phyloP scores from a whole-genome alignment of 2,329 filamentous ascomycete species.

The Cephalotrichum gorgonifer region DNA sequence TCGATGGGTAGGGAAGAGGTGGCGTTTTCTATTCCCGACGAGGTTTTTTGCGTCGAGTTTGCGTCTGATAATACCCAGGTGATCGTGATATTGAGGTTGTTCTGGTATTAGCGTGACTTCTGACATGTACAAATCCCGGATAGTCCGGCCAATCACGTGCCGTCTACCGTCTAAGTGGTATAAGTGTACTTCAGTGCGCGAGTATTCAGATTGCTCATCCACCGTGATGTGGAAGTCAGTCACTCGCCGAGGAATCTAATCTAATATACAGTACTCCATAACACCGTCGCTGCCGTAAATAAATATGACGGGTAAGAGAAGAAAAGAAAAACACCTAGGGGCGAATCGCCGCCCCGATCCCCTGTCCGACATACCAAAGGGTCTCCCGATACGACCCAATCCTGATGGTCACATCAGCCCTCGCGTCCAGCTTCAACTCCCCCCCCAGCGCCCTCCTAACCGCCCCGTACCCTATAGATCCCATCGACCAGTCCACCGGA shows the following conservation, averaged over 20 bases:
- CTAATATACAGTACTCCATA: neutral
- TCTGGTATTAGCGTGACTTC: neutral
- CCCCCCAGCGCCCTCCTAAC: constrained; percentile 74
- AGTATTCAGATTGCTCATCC: too few species aligned
- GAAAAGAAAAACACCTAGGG: constrained; percentile 22
- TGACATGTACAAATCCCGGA: neutral
- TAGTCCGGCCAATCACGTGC: neutral
- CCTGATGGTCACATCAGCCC: constrained; percentile 63
- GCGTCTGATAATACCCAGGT: too few species aligned
- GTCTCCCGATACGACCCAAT: constrained; percentile 66
- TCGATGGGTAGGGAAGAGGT: too few species aligned
- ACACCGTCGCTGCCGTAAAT: neutral
- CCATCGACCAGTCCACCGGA: constrained; percentile 71
- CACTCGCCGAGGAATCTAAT: neutral
- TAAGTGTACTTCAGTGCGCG: neutral
- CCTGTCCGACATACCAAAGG: constrained; percentile 59
- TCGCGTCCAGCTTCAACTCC: constrained; percentile 64
- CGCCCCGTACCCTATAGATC: constrained; percentile 72
- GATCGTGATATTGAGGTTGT: neutral
- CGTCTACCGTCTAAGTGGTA: neutral
- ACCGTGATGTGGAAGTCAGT: neutral
- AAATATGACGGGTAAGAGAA: constrained; percentile 3
- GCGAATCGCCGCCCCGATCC: constrained; percentile 57
- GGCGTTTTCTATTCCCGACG: too few species aligned
- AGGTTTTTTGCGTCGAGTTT: too few species aligned